Conservation (phyloP, 768 basidiomycete species). For the Erythrobasidium yunnanense region DNA sequence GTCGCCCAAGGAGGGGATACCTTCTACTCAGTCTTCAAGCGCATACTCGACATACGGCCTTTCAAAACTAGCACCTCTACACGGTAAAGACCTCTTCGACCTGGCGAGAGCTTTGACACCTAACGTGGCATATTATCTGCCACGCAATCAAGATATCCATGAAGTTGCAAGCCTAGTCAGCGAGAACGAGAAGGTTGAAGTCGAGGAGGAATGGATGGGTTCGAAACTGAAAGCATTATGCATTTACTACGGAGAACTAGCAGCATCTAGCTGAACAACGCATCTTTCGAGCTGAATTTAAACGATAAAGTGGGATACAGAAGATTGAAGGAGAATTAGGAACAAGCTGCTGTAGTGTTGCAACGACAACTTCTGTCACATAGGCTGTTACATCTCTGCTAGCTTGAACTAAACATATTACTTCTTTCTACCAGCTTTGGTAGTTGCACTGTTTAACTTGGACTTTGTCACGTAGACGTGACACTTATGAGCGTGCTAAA, state of each 20-base stretch:
- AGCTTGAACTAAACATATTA: background rate
- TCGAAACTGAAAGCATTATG: slow-evolving; percentile 84
- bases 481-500: slow-evolving; percentile 24
- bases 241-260: slow-evolving; percentile 84
- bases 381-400: too few species aligned
- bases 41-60: slow-evolving; percentile 52
- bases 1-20: too few species aligned
- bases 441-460: background rate
- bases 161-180: slow-evolving; percentile 56
- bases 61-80: slow-evolving; percentile 62
- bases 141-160: slow-evolving; percentile 62
- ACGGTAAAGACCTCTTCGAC: slow-evolving; percentile 68
- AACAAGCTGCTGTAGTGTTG: too few species aligned
- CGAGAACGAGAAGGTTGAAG: slow-evolving; percentile 57
- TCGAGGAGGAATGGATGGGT: slow-evolving; percentile 96
- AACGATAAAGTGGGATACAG: too few species aligned
- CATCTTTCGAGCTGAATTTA: too few species aligned
- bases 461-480: slow-evolving; percentile 1
- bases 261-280: too few species aligned
- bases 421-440: background rate
- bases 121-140: slow-evolving; percentile 82
- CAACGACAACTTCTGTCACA: background rate
- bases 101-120: slow-evolving; percentile 60
- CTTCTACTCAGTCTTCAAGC: too few species aligned
- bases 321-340: too few species aligned